phyloP scores from a whole-genome alignment of 148 eudicot species.

The Rheum nobile region DNA sequence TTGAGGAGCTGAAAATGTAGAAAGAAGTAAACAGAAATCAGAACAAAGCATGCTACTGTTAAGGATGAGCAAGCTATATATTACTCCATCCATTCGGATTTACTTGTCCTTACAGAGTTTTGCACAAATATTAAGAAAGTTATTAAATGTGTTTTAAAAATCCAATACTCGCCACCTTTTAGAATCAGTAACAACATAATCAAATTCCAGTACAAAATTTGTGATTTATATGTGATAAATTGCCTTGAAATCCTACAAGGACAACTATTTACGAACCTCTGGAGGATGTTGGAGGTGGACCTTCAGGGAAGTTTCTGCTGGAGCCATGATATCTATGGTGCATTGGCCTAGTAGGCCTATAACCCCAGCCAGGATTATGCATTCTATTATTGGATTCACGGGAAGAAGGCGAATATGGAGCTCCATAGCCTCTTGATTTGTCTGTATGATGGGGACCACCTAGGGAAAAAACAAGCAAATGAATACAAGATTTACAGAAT shows the following conservation, averaged over 20 bases:
- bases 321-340: slow-evolving; percentile 52
- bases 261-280: slow-evolving; percentile 88
- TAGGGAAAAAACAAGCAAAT: slow-evolving; percentile 8
- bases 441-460: slow-evolving; percentile 56
- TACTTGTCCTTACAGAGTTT: no score
- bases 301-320: slow-evolving; percentile 52
- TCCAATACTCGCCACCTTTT: no score
- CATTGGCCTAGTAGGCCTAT: slow-evolving; percentile 46
- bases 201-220: no score
- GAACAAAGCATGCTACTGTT: neutral
- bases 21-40: neutral
- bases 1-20: slow-evolving; percentile 22
- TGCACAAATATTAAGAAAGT: no score
- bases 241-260: no score
- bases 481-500: neutral
- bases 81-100: no score
- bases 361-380: slow-evolving; percentile 52
- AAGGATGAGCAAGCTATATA: neutral
- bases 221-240: no score
- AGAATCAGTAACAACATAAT: no score
- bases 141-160: no score
- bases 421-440: slow-evolving; percentile 32
- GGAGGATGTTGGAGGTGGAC: slow-evolving; percentile 49
- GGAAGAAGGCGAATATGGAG: slow-evolving; percentile 34
- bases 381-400: slow-evolving; percentile 45